phyloP scores from a whole-genome alignment of 495 filamentous ascomycete species.

The Paragyromitra xinjiangensis region DNA sequence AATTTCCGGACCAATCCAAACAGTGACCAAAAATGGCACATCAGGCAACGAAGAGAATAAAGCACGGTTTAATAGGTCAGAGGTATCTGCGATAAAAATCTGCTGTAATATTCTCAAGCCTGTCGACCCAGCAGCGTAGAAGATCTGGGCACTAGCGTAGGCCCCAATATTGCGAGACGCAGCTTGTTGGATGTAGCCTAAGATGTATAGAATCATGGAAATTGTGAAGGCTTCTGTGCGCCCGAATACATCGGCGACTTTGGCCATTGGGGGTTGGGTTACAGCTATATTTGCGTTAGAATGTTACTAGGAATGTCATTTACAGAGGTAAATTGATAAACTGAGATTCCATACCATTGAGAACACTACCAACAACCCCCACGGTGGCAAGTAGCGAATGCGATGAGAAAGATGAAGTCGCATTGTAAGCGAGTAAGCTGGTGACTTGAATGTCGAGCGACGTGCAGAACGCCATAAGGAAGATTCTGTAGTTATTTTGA shows the following conservation, averaged over 20 bases:
- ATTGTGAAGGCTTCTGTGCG: slow-evolving; percentile 72
- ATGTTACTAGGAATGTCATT: background rate
- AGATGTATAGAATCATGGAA: slow-evolving; percentile 62
- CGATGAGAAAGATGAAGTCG: slow-evolving; percentile 65
- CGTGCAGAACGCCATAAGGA: slow-evolving; percentile 61
- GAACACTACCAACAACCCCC: slow-evolving; percentile 65
- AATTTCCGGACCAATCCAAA: slow-evolving; percentile 71
- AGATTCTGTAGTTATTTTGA: slow-evolving; percentile 35
- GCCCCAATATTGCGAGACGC: slow-evolving; percentile 70
- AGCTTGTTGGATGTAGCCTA: slow-evolving; percentile 75
- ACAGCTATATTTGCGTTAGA: slow-evolving; percentile 62
- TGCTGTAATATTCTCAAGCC: slow-evolving; percentile 73
- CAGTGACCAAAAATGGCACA: slow-evolving; percentile 69
- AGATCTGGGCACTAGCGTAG: slow-evolving; percentile 73
- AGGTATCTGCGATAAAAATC: slow-evolving; percentile 79
- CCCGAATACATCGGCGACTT: slow-evolving; percentile 74
- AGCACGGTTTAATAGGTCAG: slow-evolving; percentile 71
- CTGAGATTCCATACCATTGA: slow-evolving; percentile 59
- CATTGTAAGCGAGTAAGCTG: slow-evolving; percentile 61
- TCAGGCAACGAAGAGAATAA: slow-evolving; percentile 69
- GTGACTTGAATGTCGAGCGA: slow-evolving; percentile 64
- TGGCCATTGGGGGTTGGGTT: slow-evolving; percentile 74
- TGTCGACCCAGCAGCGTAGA: slow-evolving; percentile 73
- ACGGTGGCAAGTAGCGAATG: slow-evolving; percentile 70
- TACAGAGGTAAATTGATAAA: background rate